These are phyloP conservation scores for Hebeloma cylindrosporum DNA, from an alignment of 768 basidiomycete species.

Conservation along the genomic window DNA sequence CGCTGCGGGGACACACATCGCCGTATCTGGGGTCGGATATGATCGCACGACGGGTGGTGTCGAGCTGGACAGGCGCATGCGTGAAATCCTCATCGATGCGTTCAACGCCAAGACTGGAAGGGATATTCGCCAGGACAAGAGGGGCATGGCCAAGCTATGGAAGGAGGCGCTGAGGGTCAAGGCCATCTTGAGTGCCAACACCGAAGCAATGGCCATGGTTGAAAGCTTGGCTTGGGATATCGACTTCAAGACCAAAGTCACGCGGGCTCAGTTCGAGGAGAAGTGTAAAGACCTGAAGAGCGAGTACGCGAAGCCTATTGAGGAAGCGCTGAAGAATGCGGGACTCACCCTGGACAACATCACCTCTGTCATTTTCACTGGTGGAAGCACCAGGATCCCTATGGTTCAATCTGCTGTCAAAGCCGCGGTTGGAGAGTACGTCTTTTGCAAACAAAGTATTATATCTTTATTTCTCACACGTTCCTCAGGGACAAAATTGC, in stretches of 20 bases:
- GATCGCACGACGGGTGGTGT: constrained; percentile 76
- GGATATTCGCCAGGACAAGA: constrained; percentile 70
- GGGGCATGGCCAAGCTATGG: constrained; percentile 90
- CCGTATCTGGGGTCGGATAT: constrained; percentile 80
- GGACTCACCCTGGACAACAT: constrained; percentile 70
- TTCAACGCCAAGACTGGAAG: constrained; percentile 73
- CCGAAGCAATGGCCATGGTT: constrained; percentile 76
- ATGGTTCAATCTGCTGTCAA: constrained; percentile 87
- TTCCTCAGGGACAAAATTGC: constrained; percentile 73
- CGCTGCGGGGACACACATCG: constrained; percentile 63
- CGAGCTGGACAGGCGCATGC: constrained; percentile 80
- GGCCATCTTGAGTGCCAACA: constrained; percentile 89
- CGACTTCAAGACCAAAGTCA: constrained; percentile 81
- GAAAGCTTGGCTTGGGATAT: constrained; percentile 90
- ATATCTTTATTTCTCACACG: neutral
- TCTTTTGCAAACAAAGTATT: constrained; percentile 17
- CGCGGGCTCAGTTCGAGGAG: constrained; percentile 76
- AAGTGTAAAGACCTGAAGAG: constrained; percentile 65
- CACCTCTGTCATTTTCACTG: constrained; percentile 89
- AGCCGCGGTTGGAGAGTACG: constrained; percentile 75
- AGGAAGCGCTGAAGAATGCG: constrained; percentile 67
- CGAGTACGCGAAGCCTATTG: constrained; percentile 69
- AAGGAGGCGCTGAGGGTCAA: constrained; percentile 94
- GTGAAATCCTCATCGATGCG: constrained; percentile 73
- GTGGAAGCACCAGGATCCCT: constrained; percentile 86